phyloP scores from a whole-genome alignment of 495 filamentous ascomycete species.

The Aspergillus ostianus region DNA sequence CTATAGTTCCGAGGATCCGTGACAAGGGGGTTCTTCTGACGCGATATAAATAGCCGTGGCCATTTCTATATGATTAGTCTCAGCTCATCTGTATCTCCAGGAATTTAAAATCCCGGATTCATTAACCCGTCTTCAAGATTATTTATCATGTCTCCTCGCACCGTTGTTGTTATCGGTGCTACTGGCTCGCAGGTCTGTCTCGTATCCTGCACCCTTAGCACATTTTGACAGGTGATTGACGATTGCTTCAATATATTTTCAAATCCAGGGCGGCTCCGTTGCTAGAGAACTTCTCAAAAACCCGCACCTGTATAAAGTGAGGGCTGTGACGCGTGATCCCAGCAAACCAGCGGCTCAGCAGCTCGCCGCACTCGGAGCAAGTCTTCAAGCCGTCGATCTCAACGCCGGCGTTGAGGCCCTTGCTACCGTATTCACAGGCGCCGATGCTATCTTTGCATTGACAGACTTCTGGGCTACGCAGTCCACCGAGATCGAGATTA shows the following conservation, averaged over 20 bases:
- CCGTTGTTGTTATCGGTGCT: slow-evolving; percentile 41
- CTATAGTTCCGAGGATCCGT: too few relatives aligned
- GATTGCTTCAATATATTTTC: too few relatives aligned
- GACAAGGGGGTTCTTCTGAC: too few relatives aligned
- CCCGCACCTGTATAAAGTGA: slow-evolving; percentile 18
- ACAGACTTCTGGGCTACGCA: slow-evolving; percentile 54
- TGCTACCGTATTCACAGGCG: slow-evolving; percentile 48
- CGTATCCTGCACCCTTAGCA: background rate
- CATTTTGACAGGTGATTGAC: background rate
- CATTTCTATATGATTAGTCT: too few relatives aligned
- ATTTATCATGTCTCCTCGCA: background rate
- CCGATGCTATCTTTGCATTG: slow-evolving; percentile 56
- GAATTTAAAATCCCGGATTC: too few relatives aligned
- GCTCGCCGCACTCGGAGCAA: slow-evolving; percentile 17
- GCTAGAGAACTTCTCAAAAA: slow-evolving; percentile 13
- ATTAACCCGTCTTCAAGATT: too few relatives aligned
- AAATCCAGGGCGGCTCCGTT: slow-evolving; percentile 13
- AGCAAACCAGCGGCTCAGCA: slow-evolving; percentile 13
- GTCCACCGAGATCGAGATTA: slow-evolving; percentile 43
- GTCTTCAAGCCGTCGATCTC: slow-evolving; percentile 42
- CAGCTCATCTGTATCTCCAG: too few relatives aligned
- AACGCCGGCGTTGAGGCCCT: slow-evolving; percentile 46
- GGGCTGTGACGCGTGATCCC: slow-evolving; percentile 26
- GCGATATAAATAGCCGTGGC: too few relatives aligned
- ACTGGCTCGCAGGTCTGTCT: slow-evolving; percentile 30